Conservation (phyloP, 306 rosid species). For the Quercus engelmannii region DNA sequence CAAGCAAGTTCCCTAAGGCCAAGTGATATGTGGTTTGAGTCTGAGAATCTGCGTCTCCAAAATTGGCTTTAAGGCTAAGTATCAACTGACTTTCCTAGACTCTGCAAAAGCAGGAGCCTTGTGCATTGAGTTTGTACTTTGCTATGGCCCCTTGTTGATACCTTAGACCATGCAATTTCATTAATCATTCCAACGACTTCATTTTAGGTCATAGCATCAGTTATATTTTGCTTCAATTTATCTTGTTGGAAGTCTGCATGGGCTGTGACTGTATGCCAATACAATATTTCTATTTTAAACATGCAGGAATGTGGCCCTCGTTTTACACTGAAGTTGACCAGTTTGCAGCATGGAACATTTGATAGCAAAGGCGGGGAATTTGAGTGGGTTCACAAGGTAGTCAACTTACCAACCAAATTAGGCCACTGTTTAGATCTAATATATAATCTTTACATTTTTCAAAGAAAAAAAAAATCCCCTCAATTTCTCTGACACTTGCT, state of each 20-base stretch:
- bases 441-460: neutral
- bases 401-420: slow-evolving; percentile 1
- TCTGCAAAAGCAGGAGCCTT: too few relatives aligned
- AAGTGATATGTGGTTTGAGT: too few relatives aligned
- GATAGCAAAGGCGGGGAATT: slow-evolving; percentile 87
- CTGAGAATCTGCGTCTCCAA: too few relatives aligned
- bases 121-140: neutral
- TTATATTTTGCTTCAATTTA: too few relatives aligned
- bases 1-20: too few relatives aligned
- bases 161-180: neutral
- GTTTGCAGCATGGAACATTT: slow-evolving; percentile 85
- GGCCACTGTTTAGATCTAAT: slow-evolving; percentile 8
- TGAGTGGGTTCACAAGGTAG: slow-evolving; percentile 99
- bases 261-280: neutral
- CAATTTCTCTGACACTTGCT: neutral
- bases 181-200: neutral
- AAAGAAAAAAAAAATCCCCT: neutral
- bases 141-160: neutral
- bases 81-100: too few relatives aligned
- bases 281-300: neutral
- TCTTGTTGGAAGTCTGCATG: too few relatives aligned
- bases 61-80: too few relatives aligned
- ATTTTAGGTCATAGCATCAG: neutral
- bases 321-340: slow-evolving; percentile 77
- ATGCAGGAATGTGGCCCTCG: slow-evolving; percentile 95